Conservation (phyloP, 345 rosid species). For the Gossypium rotundifolium region DNA sequence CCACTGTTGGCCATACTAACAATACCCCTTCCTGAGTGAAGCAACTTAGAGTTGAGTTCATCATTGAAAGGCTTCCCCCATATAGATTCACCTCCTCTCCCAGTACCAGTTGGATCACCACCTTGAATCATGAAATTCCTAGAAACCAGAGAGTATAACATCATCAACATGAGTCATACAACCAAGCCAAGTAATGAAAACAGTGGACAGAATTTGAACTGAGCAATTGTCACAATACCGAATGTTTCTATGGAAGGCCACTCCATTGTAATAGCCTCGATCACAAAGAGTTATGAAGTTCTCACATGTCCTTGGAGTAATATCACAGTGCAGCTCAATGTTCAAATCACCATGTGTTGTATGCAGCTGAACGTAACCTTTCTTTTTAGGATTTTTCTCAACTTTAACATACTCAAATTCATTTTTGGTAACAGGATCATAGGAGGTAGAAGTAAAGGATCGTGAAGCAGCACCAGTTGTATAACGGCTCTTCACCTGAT, state of each 20-base stretch:
- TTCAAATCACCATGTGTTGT: slow-evolving; percentile 90
- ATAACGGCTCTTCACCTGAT: slow-evolving; percentile 77
- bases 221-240: slow-evolving; percentile 35
- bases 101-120: slow-evolving; percentile 94
- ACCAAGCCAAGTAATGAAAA: slow-evolving; percentile 4
- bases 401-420: slow-evolving; percentile 80
- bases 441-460: slow-evolving; percentile 87
- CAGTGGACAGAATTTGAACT: background rate
- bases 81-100: slow-evolving; percentile 85
- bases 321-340: slow-evolving; percentile 90
- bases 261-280: slow-evolving; percentile 75
- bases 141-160: background rate
- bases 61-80: slow-evolving; percentile 98
- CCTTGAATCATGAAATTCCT: slow-evolving; percentile 99
- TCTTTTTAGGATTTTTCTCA: slow-evolving; percentile 89
- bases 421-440: slow-evolving; percentile 81
- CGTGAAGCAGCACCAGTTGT: slow-evolving; percentile 96
- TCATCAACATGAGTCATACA: slow-evolving; percentile 5
- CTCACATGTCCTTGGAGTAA: slow-evolving; percentile 90
- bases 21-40: slow-evolving; percentile 88
- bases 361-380: slow-evolving; percentile 88
- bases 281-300: slow-evolving; percentile 88
- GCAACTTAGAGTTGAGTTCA: slow-evolving; percentile 79
- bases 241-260: slow-evolving; percentile 78
- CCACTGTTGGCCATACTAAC: slow-evolving; percentile 99